Base-by-base conservation (phyloP, 495 filamentous ascomycete genomes). In the Tuber umbilicatum region DNA sequence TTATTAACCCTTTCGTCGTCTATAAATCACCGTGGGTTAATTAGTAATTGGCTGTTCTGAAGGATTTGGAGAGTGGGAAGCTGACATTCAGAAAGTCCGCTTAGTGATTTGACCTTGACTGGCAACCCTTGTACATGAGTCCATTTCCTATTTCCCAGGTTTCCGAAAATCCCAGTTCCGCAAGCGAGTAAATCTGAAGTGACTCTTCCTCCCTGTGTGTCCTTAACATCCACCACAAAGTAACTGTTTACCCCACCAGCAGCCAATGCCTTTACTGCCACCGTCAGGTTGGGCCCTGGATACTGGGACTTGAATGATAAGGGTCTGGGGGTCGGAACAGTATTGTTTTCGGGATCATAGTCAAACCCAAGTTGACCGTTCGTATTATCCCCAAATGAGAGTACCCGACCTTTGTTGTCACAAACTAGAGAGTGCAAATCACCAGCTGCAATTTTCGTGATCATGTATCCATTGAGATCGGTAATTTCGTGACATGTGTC, bases 321-420 rank as follows among this genome's bases (percentile, higher is more conserved):
- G 0, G 86, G 85, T 7, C 89, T 88, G 1, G 95, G 94, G 0
- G 85, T 85, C 80, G 95, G 93, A 71, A 90, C 84, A 74, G 85
- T 88, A 16, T 89, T 86, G 17, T 87, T 82, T 47, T 90, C 87
- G 0, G 88, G 80, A 70, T 89, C 87, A 68, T 86, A 89, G 69
- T 92, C 88, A 76, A 94, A 89, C 10, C 94, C 94, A 16, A 97
- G 85, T 83, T 98, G 95, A 43, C 95, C 95, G 72, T 87, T 86
- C 0, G 90, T 89, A 83, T 98, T 98, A 81, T 97, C 93, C 35
- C 95, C 95, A 83, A 97, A 99, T 39, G 89, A 85, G 83, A 93
- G 97, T n/a, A 94, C 87, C 38, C 87, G 86, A 50, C 95, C 95
- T 67, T 91, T 84, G 39, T 85, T 86, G 80, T 93, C 92, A 27